A percentile compares a stretch with the other conserved stretches of the same genome.
These are phyloP conservation scores for Apiospora phragmitis DNA, from an alignment of 2,329 filamentous ascomycete genomes.

Conservation along the genomic window DNA sequence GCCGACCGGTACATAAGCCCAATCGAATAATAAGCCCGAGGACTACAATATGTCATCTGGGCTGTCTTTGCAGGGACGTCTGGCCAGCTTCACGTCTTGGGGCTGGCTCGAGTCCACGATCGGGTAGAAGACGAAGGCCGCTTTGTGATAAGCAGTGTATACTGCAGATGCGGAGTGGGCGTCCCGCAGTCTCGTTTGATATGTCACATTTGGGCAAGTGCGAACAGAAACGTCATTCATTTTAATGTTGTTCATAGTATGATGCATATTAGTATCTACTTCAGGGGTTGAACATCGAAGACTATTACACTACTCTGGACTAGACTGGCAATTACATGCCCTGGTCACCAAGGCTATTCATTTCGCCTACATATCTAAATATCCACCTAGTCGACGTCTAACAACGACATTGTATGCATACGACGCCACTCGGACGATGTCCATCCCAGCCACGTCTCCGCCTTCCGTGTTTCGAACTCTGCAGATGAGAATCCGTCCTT, in stretches of 20 bases:
- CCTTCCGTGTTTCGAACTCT: not conserved
- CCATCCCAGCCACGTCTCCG: not conserved
- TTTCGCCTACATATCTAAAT: not conserved
- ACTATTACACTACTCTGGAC: too few species aligned
- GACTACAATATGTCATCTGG: constrained; percentile 27
- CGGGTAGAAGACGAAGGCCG: constrained; percentile 37
- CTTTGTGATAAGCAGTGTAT: not conserved
- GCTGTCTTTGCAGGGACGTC: constrained; percentile 36
- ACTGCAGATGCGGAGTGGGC: not conserved
- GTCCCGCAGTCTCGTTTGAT: not conserved
- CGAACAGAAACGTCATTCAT: not conserved
- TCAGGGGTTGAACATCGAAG: too few species aligned
- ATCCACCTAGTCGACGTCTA: not conserved
- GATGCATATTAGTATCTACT: not conserved
- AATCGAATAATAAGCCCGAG: constrained; percentile 36
- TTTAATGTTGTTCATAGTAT: not conserved
- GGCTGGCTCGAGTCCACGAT: constrained; percentile 40
- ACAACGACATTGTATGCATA: not conserved
- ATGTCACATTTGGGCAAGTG: not conserved
- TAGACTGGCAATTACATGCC: too few species aligned
- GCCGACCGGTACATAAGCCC: constrained; percentile 40
- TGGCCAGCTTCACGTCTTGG: constrained; percentile 27
- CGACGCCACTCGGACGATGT: not conserved
- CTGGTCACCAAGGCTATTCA: not conserved
- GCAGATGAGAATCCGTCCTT: too few species aligned